Conservation (phyloP, 106 monocot genomes). For the Dioscorea alata region DNA sequence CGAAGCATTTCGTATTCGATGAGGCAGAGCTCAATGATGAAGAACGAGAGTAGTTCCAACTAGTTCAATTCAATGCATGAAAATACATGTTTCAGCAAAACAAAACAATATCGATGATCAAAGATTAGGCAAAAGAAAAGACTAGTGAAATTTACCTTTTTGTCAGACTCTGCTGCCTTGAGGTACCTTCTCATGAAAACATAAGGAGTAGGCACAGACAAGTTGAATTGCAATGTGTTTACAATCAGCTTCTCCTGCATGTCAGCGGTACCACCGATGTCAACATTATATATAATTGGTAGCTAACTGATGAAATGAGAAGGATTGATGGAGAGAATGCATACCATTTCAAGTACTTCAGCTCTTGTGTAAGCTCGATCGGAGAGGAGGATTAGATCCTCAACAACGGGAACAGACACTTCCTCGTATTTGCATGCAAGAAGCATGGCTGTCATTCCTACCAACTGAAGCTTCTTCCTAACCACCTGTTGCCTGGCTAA, state of each 20-base stretch:
- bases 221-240: constrained; percentile 73
- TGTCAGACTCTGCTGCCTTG: constrained; percentile 78
- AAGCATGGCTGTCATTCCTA: constrained; percentile 92
- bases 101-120: neutral
- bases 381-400: constrained; percentile 80
- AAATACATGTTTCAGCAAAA: neutral
- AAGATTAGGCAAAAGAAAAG: neutral
- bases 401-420: constrained; percentile 79
- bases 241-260: constrained; percentile 71
- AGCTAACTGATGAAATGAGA: no score
- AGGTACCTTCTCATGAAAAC: constrained; percentile 93
- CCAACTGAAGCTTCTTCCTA: constrained; percentile 91
- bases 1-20: constrained; percentile 86
- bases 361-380: constrained; percentile 75
- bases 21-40: constrained; percentile 58
- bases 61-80: constrained; percentile 9
- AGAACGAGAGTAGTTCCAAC: constrained; percentile 54
- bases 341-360: constrained; percentile 84
- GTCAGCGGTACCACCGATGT: no score
- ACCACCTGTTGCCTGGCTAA: constrained; percentile 49
- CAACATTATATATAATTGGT: no score
- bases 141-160: constrained; percentile 31
- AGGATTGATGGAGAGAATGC: no score
- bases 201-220: constrained; percentile 87
- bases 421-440: constrained; percentile 98